phyloP scores from a whole-genome alignment of 305 asterid genomes.

The Vinca major region DNA sequence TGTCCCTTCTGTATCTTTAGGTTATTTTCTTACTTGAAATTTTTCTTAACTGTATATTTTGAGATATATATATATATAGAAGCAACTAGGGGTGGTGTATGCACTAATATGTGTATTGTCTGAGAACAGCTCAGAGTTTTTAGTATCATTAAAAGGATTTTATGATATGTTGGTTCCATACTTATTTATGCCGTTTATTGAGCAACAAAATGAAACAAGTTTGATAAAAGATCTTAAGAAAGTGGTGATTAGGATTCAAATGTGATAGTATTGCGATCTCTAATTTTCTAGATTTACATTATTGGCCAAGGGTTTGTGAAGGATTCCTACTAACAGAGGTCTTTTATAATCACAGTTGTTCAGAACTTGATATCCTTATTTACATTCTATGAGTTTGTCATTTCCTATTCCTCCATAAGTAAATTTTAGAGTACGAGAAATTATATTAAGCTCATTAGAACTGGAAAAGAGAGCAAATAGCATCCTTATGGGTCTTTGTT shows the following conservation, averaged over 20 bases:
- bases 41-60: background rate
- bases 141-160: background rate
- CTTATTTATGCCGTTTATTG: background rate
- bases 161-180: background rate
- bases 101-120: background rate
- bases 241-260: background rate
- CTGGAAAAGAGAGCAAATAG: background rate
- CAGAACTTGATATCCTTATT: no score
- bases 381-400: no score
- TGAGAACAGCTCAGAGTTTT: background rate
- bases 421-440: no score
- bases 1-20: background rate
- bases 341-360: no score
- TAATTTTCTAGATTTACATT: background rate
- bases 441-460: no score
- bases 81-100: background rate
- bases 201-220: background rate
- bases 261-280: background rate
- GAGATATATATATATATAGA: background rate
- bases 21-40: background rate
- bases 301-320: no score
- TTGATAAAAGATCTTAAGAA: background rate
- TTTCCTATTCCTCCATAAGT: background rate
- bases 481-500: background rate
- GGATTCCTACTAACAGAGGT: no score